Conservation (phyloP, 495 filamentous ascomycete genomes). For the Penicillium pancosmium region DNA sequence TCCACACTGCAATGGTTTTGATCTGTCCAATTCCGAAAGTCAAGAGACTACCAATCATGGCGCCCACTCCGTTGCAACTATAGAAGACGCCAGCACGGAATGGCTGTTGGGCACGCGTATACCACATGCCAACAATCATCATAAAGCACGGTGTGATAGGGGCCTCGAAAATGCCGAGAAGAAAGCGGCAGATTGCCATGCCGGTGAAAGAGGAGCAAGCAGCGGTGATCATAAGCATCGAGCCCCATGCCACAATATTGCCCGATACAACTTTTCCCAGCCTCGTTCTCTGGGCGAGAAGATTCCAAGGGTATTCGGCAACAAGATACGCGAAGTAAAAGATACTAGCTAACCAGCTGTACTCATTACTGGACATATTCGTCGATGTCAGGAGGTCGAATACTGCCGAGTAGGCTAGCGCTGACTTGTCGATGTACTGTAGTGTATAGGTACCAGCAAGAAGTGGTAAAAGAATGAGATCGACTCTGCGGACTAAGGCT, state of each 20-base stretch:
- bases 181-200: conserved; percentile 43
- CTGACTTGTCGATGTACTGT: conserved; percentile 44
- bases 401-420: conserved; percentile 39
- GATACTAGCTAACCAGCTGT: conserved; percentile 55
- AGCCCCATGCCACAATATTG: conserved; percentile 37
- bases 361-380: conserved; percentile 38
- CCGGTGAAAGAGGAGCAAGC: conserved; percentile 37
- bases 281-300: conserved; percentile 26
- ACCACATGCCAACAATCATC: conserved; percentile 42
- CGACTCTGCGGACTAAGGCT: conserved; percentile 37
- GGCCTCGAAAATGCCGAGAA: conserved; percentile 42
- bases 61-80: conserved; percentile 50
- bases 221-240: conserved; percentile 44
- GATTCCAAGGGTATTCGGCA: conserved; percentile 38
- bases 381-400: conserved; percentile 36
- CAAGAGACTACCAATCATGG: conserved; percentile 50
- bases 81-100: conserved; percentile 43
- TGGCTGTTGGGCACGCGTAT: conserved; percentile 30
- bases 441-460: conserved; percentile 53
- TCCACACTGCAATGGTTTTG: conserved; percentile 44
- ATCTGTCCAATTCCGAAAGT: conserved; percentile 55
- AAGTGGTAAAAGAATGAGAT: conserved; percentile 52
- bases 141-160: conserved; percentile 48
- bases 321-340: conserved; percentile 59
- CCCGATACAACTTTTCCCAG: conserved; percentile 24